These are phyloP conservation scores for Pythium chondricola DNA, from an alignment of 352 stramenopile species.

Conservation along the genomic window DNA sequence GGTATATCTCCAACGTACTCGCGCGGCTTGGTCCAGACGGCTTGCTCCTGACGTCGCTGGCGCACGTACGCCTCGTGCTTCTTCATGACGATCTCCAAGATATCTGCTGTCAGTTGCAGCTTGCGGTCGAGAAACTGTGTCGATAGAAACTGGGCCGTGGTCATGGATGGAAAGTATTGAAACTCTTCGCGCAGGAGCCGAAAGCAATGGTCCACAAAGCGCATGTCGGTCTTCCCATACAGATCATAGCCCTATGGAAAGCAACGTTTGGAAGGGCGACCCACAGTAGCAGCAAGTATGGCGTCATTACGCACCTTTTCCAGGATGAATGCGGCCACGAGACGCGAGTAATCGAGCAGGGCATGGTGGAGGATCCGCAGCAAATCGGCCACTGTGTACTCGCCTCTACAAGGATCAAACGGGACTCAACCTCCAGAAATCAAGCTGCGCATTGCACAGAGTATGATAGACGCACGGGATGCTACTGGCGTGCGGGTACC, in stretches of 20 bases:
- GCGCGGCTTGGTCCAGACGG: conserved; percentile 46
- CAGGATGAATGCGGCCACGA: conserved; percentile 46
- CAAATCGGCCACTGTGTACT: conserved; percentile 24
- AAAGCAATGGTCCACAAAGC: conserved; percentile 71
- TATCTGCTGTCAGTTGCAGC: conserved; percentile 49
- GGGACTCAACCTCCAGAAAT: background rate
- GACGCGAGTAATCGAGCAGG: conserved; percentile 71
- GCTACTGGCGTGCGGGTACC: conserved; percentile 39
- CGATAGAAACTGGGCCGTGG: conserved; percentile 54
- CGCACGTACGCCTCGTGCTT: conserved; percentile 43
- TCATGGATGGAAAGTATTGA: conserved; percentile 60
- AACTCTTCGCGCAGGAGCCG: conserved; percentile 71
- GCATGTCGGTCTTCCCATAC: conserved; percentile 68
- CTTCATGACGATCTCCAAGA: conserved; percentile 34
- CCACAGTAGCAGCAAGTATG: background rate
- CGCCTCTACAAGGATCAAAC: background rate
- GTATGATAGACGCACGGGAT: conserved; percentile 21
- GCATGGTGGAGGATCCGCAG: conserved; percentile 63
- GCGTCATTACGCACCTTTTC: conserved; percentile 20
- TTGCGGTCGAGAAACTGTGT: conserved; percentile 52
- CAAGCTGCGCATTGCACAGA: no score
- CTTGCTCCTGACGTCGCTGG: conserved; percentile 34
- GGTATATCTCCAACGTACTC: conserved; percentile 7
- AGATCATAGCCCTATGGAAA: conserved; percentile 47
- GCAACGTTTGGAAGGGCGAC: background rate